Conservation (phyloP, 495 filamentous ascomycete genomes). For the Clohesyomyces aquaticus region DNA sequence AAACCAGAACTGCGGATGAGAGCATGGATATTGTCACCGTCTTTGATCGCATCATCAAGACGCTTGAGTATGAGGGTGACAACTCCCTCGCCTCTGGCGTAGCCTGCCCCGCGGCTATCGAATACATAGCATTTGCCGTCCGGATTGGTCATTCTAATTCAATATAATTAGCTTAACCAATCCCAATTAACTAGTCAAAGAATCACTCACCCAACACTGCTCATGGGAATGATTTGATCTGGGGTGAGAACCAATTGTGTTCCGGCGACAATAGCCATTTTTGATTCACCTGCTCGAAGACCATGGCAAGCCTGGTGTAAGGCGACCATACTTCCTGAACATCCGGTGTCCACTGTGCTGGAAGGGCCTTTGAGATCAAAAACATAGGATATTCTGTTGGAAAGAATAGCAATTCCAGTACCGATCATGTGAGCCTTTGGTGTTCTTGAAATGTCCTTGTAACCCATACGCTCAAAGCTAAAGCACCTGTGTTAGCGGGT, state of each 20-base stretch:
- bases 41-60: slow-evolving; percentile 39
- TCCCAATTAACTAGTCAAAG: background rate
- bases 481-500: no score
- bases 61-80: slow-evolving; percentile 47
- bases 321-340: slow-evolving; percentile 20
- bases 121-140: slow-evolving; percentile 43
- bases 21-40: slow-evolving; percentile 49
- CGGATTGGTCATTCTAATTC: background rate
- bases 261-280: background rate
- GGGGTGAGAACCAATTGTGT: slow-evolving; percentile 5
- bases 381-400: slow-evolving; percentile 18
- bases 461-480: background rate
- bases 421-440: slow-evolving; percentile 3
- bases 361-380: slow-evolving; percentile 22
- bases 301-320: slow-evolving; percentile 14
- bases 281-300: slow-evolving; percentile 2
- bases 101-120: slow-evolving; percentile 49
- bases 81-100: slow-evolving; percentile 53
- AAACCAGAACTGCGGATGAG: slow-evolving; percentile 50
- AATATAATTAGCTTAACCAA: background rate
- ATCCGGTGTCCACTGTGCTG: slow-evolving; percentile 18
- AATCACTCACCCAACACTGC: background rate
- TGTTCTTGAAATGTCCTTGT: background rate
- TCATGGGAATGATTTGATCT: background rate
- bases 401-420: background rate